A percentile compares a stretch with the other conserved stretches of the same genome.
Conservation (phyloP, 2,329 filamentous ascomycete species). For the Fusarium sp. region DNA sequence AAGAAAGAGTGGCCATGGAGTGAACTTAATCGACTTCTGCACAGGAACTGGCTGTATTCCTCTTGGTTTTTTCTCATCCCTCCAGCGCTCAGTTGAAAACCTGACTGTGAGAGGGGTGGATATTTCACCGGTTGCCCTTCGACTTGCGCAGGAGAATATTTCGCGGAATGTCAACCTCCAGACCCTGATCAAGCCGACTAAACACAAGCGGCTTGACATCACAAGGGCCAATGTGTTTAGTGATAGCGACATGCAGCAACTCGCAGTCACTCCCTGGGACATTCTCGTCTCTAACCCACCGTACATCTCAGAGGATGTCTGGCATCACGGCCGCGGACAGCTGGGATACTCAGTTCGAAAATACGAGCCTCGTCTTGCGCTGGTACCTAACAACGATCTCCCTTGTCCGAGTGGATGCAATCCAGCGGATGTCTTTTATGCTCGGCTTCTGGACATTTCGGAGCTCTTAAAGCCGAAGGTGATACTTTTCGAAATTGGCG, state of each 20-base stretch:
- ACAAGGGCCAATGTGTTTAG: constrained; percentile 64
- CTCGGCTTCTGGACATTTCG: constrained; percentile 70
- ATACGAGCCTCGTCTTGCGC: constrained; percentile 83
- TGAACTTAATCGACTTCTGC: constrained; percentile 86
- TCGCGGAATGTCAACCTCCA: constrained; percentile 59
- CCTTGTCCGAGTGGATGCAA: constrained; percentile 51
- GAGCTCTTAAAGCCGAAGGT: constrained; percentile 63
- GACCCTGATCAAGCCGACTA: constrained; percentile 34
- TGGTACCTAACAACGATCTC: constrained; percentile 68
- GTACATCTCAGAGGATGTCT: constrained; percentile 77
- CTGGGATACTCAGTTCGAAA: constrained; percentile 81
- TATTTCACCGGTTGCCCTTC: constrained; percentile 74
- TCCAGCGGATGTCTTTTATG: constrained; percentile 74
- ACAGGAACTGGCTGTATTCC: constrained; percentile 93
- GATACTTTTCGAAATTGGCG: constrained; percentile 79
- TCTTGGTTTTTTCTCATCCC: constrained; percentile 76
- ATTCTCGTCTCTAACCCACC: constrained; percentile 91
- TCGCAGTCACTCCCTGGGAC: constrained; percentile 60
- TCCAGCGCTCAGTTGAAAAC: constrained; percentile 58
- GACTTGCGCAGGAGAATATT: constrained; percentile 75
- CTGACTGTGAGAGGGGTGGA: constrained; percentile 78
- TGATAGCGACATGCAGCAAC: constrained; percentile 53
- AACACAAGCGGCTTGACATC: constrained; percentile 59
- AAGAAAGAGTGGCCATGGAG: constrained; percentile 32
- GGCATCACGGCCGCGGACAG: constrained; percentile 56